These are phyloP conservation scores for Psilocybe mexicana DNA, from an alignment of 1,284 basidiomycete genomes.

Conservation along the genomic window DNA sequence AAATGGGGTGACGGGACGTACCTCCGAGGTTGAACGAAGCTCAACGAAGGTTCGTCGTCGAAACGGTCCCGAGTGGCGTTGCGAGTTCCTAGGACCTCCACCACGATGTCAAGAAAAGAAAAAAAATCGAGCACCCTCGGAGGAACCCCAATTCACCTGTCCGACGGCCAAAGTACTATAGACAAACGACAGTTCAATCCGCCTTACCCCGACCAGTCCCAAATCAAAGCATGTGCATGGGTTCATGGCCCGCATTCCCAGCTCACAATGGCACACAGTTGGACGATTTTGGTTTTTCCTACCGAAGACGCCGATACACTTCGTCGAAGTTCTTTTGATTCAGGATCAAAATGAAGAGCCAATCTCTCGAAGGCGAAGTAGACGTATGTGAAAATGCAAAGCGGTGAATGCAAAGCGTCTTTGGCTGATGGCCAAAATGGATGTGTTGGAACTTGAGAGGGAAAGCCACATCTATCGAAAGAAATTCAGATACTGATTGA, in stretches of 20 bases:
- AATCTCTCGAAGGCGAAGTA: no score
- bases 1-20: neutral
- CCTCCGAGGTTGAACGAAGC: neutral
- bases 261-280: neutral
- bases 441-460: no score
- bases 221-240: neutral
- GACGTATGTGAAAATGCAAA: no score
- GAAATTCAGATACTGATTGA: neutral
- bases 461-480: neutral
- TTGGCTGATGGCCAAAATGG: no score
- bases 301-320: no score
- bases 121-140: no score
- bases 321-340: no score
- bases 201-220: neutral
- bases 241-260: neutral
- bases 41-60: neutral
- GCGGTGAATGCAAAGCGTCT: no score
- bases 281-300: neutral
- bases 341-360: no score
- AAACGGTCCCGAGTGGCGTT: neutral
- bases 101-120: no score
- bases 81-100: neutral
- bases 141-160: no score
- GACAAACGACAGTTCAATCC: neutral
- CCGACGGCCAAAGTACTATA: no score